Percentiles rank a stretch among this genome's conserved stretches.
These are phyloP conservation scores for Caryocar brasiliense DNA, from an alignment of 441 rosid genomes.

Conservation along the genomic window DNA sequence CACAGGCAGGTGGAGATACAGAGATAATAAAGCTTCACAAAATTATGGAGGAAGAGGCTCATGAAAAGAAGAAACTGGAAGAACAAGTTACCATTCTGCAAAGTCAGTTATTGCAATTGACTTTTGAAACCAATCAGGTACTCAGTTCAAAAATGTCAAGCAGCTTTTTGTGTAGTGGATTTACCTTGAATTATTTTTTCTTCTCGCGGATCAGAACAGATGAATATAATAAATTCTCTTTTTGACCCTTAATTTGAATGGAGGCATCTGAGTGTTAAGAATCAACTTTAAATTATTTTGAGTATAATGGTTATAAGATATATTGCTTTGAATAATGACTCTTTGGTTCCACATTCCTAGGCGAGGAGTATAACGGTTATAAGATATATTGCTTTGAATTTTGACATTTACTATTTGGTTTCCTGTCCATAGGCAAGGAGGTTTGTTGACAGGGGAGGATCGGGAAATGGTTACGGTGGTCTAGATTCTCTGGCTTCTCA, in stretches of 20 bases:
- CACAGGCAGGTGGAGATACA: constrained; percentile 61
- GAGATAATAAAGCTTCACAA: constrained; percentile 66
- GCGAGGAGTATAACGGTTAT: too few species aligned
- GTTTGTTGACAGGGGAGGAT: constrained; percentile 47
- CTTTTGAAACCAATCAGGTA: constrained; percentile 95
- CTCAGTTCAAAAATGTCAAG: constrained; percentile 1
- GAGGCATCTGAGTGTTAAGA: too few species aligned
- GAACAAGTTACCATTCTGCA: constrained; percentile 61
- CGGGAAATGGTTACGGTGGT: constrained; percentile 45
- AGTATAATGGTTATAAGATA: too few species aligned
- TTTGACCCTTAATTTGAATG: too few species aligned
- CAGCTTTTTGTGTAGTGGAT: neutral
- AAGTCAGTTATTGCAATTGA: constrained; percentile 80
- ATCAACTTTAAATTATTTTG: too few species aligned
- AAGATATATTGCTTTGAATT: too few species aligned
- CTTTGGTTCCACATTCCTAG: too few species aligned
- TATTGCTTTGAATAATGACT: too few species aligned
- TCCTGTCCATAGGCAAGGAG: constrained; percentile 51
- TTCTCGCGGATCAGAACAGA: too few species aligned
- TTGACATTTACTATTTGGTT: neutral
- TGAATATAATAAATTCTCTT: too few species aligned
- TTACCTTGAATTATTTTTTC: neutral
- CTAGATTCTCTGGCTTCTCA: constrained; percentile 47
- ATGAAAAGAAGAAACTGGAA: constrained; percentile 73
- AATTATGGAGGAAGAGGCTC: constrained; percentile 70